Conservation (phyloP, 2,329 filamentous ascomycete genomes). For the Fusarium multiceps region DNA sequence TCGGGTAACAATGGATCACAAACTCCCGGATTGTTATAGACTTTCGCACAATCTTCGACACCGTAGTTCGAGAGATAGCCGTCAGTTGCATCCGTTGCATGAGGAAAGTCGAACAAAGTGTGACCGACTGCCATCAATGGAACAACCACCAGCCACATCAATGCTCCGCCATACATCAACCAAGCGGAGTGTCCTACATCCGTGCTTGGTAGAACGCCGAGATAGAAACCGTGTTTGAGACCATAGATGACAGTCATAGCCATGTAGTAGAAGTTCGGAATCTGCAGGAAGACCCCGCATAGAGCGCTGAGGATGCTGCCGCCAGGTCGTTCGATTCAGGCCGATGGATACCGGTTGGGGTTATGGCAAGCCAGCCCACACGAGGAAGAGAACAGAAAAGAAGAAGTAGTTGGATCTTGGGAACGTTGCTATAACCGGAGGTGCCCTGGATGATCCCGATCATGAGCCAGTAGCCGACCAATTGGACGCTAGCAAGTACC, state of each 20-base stretch:
- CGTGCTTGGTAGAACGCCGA: not conserved
- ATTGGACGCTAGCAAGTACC: not conserved
- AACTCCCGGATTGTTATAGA: no score
- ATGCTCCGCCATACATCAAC: not conserved
- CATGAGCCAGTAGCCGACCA: not conserved
- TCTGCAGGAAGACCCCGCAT: slow-evolving; percentile 16
- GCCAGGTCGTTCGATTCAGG: not conserved
- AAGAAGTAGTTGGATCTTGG: not conserved
- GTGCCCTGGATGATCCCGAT: not conserved
- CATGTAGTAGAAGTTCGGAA: slow-evolving; percentile 7
- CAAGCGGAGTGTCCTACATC: not conserved
- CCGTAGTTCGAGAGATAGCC: fast-evolving
- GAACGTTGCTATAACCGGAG: slow-evolving; percentile 4
- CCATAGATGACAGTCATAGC: not conserved
- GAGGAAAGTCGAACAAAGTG: not conserved
- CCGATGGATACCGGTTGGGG: fast-evolving
- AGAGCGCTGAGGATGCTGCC: slow-evolving; percentile 2
- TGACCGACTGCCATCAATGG: no score
- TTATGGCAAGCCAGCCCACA: slow-evolving; percentile 6
- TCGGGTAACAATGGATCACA: not conserved
- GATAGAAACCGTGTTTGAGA: slow-evolving; percentile 2
- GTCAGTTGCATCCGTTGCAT: fast-evolving
- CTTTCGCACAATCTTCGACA: no score
- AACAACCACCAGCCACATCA: not conserved
- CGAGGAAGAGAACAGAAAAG: slow-evolving; percentile 24